A percentile compares a stretch with the other conserved stretches of the same genome.
Evolutionary conservation across 2,329 filamentous ascomycete genomes (phyloP).

Genomic region (Helotiales sp.): DNA sequence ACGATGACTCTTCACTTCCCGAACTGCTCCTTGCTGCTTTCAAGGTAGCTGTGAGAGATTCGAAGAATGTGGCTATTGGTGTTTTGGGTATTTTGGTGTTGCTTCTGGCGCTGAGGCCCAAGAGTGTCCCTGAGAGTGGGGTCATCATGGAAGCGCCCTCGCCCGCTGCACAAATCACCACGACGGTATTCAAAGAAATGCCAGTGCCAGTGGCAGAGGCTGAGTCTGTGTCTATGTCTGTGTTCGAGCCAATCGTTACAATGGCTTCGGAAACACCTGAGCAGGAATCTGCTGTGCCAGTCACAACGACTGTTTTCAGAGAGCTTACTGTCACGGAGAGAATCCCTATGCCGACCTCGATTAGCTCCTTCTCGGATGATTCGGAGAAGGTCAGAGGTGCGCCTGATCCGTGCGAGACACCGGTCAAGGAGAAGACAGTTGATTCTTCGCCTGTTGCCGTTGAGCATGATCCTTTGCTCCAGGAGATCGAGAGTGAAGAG

Average conservation of each 20-base stretch:
- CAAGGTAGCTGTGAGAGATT: constrained; percentile 60
- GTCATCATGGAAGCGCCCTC: constrained; percentile 12
- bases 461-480: background rate
- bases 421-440: background rate
- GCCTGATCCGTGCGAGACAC: background rate
- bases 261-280: background rate
- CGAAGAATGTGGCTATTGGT: constrained; percentile 63
- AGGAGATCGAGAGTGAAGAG: background rate
- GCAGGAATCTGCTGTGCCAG: background rate
- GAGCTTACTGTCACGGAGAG: constrained; percentile 21
- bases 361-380: background rate
- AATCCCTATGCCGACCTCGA: constrained; percentile 7
- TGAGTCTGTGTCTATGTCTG: background rate
- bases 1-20: constrained; percentile 52
- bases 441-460: background rate
- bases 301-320: constrained; percentile 21
- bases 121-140: constrained; percentile 19
- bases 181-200: constrained; percentile 17
- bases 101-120: constrained; percentile 50
- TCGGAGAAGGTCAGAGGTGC: too few relatives aligned
- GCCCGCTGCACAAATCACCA: constrained; percentile 18
- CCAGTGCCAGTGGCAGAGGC: background rate
- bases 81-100: constrained; percentile 59
- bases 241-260: background rate
- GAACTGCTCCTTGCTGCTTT: constrained; percentile 60